phyloP scores from a whole-genome alignment of 2,329 filamentous ascomycete species.

The Boeremia exigua region DNA sequence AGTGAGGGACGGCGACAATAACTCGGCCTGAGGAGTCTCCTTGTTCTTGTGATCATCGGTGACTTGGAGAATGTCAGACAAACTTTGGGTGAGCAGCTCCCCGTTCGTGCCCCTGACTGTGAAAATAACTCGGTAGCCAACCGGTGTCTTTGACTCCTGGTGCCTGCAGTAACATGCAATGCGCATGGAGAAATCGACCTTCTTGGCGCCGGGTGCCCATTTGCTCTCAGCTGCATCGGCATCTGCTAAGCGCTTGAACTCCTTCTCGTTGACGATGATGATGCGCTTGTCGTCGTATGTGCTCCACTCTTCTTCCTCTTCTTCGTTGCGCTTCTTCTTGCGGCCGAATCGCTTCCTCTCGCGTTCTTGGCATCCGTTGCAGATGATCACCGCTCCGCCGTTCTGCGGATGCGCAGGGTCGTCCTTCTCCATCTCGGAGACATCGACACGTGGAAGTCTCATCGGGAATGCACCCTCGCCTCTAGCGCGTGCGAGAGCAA shows the following conservation, averaged over 20 bases:
- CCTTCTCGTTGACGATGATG: slow-evolving; percentile 49
- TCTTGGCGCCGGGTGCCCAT: slow-evolving; percentile 60
- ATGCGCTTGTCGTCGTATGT: slow-evolving; percentile 55
- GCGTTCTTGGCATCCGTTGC: slow-evolving; percentile 85
- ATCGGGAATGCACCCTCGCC: slow-evolving; percentile 49
- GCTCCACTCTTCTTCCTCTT: slow-evolving; percentile 85
- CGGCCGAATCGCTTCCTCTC: slow-evolving; percentile 89
- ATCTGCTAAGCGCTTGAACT: slow-evolving; percentile 45
- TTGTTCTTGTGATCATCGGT: slow-evolving; percentile 93
- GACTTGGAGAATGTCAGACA: slow-evolving; percentile 84
- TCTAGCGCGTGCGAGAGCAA: slow-evolving; percentile 69
- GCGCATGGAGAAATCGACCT: slow-evolving; percentile 88
- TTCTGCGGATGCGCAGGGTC: slow-evolving; percentile 78
- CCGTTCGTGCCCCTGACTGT: slow-evolving; percentile 84
- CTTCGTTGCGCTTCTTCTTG: slow-evolving; percentile 87
- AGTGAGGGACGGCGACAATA: slow-evolving; percentile 27
- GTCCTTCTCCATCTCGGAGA: slow-evolving; percentile 58
- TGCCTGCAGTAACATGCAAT: slow-evolving; percentile 98
- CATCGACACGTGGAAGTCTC: slow-evolving; percentile 46
- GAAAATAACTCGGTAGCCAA: slow-evolving; percentile 89
- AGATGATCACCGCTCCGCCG: slow-evolving; percentile 93
- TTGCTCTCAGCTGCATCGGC: slow-evolving; percentile 25
- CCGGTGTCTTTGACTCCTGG: slow-evolving; percentile 80
- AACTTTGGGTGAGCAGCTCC: slow-evolving; percentile 79
- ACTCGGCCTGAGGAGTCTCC: slow-evolving; percentile 31